Conservation (phyloP, 2,329 filamentous ascomycete species). For the Hypomyces rosellus region DNA sequence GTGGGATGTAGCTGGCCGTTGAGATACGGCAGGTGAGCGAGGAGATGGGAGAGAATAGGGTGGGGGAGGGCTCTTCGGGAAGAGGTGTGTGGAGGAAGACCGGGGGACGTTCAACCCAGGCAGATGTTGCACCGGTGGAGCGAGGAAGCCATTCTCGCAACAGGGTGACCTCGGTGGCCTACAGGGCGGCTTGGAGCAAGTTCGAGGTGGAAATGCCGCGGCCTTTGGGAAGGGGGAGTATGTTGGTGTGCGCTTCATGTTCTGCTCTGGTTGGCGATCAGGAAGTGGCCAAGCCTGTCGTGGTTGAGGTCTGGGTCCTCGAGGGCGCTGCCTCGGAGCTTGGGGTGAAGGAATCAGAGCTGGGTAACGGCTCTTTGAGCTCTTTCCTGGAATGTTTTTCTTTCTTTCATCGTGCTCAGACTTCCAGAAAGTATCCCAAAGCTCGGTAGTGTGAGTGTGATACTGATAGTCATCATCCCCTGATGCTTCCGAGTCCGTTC, state of each 20-base stretch:
- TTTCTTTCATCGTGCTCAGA: conserved; percentile 8
- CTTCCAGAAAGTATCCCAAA: conserved; percentile 49
- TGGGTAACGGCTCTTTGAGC: conserved; percentile 24
- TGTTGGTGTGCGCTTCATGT: conserved; percentile 22
- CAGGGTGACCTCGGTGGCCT: conserved; percentile 25
- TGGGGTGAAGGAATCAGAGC: conserved; percentile 26
- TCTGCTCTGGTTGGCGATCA: not conserved
- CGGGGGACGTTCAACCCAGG: conserved; percentile 2
- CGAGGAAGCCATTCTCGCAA: conserved; percentile 21
- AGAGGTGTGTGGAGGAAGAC: not conserved
- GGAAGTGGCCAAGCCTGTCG: conserved; percentile 8
- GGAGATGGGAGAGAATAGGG: not conserved
- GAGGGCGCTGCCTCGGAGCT: conserved; percentile 9
- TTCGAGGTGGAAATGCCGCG: conserved; percentile 24
- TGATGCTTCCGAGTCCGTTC: conserved; percentile 44
- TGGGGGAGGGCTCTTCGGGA: conserved; percentile 1
- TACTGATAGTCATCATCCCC: conserved; percentile 46
- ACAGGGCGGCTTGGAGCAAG: conserved; percentile 8
- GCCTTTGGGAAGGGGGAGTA: conserved; percentile 40
- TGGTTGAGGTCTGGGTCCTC: not conserved
- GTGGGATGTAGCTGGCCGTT: conserved; percentile 7
- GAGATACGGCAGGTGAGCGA: not conserved
- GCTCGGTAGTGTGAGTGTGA: conserved; percentile 36
- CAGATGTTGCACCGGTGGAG: conserved; percentile 15
- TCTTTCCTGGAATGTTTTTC: conserved; percentile 8